Base-by-base conservation (phyloP, 371 early-diverging fungal species). In the Sporodiniella umbellata region DNA sequence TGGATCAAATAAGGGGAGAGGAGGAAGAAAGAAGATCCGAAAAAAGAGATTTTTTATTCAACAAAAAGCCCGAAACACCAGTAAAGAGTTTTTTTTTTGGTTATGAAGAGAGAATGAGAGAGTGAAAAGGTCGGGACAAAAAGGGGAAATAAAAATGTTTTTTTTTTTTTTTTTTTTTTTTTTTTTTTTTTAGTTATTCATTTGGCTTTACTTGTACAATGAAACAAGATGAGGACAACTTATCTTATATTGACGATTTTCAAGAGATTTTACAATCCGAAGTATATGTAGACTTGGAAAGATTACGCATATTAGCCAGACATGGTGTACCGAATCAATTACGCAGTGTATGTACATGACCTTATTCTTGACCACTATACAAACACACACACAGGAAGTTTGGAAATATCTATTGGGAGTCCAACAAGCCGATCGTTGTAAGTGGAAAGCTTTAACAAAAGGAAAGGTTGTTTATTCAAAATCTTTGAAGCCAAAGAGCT, bases 321-420 rank as follows among this genome's bases (percentile, higher is more conserved):
- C 87, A 92, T 66, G 96, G 96, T n/a, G 72, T 95, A 51, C 94
- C 96, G 7, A 76, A 81, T 45, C 86, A 90, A 63, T 72, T 94
- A 50, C 80, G 89, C 68, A 88, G 86, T 58, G 89, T 88, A 87
- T 80, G 78, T 59, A 26, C 8, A 18, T 37, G 10, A 10, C 37
- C 23, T 52, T 48, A 43, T 3, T 40, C 33, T n/a, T 17, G 31
- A 23, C 30, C 26, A 10, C 26, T 35, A 42, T n/a, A n/a, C 5
- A n/a, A 11, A 28, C 30, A 28, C n/a, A 1, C 8, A 46, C 42
- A 51, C 78, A 88, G 88, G 90, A 90, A 51, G 93, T 89, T 31
- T 95, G 96, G 96, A 86, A 90, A 73, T 94, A 86, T 54, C 72
- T 95, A 33, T 79, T 95, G 30, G 93, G 90, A 24, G 86, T 93